Evolutionary conservation across 192 early-diverging fungal species (phyloP).

Genomic region (Coemansia sp.): DNA sequence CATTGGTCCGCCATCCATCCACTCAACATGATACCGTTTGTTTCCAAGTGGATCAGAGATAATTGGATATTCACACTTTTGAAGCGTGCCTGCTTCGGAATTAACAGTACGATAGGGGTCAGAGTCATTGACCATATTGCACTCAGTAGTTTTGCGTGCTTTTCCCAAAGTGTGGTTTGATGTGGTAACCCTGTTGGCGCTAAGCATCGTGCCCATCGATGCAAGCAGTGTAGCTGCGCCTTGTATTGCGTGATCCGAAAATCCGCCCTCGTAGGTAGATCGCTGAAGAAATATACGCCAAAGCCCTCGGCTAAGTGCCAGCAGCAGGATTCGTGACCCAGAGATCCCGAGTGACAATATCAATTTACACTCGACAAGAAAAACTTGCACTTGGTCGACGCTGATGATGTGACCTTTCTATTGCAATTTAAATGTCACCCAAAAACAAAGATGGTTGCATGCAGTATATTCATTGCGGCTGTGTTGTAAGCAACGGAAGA

Average conservation of each 20-base stretch:
- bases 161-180: conserved; percentile 10
- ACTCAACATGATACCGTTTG: conserved; percentile 12
- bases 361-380: conserved; percentile 38
- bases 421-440: background rate
- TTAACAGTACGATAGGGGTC: background rate
- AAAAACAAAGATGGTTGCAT: background rate
- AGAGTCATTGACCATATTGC: conserved; percentile 11
- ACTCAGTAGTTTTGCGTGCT: conserved; percentile 17
- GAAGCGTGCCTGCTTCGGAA: background rate
- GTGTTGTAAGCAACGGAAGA: background rate
- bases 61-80: conserved; percentile 24
- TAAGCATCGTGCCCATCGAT: conserved; percentile 35
- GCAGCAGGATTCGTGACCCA: conserved; percentile 33
- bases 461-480: background rate
- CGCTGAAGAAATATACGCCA: conserved; percentile 28
- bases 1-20: conserved; percentile 35
- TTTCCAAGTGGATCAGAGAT: conserved; percentile 13
- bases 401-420: conserved; percentile 33
- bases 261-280: conserved; percentile 19
- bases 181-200: conserved; percentile 16
- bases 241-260: conserved; percentile 29
- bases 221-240: conserved; percentile 21
- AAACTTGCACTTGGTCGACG: conserved; percentile 33
- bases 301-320: conserved; percentile 26
- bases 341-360: conserved; percentile 42